Percentiles rank a stretch among this genome's conserved stretches.
Evolutionary conservation across 352 stramenopile species (phyloP).

Genomic region (Pythium brassicae): DNA sequence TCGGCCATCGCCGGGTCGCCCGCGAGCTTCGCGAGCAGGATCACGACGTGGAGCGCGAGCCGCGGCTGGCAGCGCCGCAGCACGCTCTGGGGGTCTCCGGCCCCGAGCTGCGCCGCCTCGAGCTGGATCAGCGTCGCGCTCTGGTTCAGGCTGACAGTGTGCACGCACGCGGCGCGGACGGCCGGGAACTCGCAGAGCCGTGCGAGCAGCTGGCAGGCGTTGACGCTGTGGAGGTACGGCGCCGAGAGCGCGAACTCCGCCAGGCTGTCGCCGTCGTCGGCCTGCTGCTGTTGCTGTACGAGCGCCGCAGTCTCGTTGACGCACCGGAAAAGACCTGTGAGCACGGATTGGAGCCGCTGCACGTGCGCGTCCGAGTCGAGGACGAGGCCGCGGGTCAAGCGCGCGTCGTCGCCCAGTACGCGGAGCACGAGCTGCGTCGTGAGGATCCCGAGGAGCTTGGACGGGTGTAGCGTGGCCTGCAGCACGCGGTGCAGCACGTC

Average conservation of each 20-base stretch:
- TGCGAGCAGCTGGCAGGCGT: slow-evolving; percentile 52
- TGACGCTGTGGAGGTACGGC: slow-evolving; percentile 64
- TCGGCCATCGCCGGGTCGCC: slow-evolving; percentile 47
- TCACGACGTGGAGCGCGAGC: slow-evolving; percentile 69
- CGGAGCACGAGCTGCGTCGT: slow-evolving; percentile 53
- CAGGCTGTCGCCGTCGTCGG: slow-evolving; percentile 16
- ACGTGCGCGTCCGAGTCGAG: slow-evolving; percentile 35
- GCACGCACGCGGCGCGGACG: slow-evolving; percentile 45
- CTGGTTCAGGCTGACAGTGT: slow-evolving; percentile 71
- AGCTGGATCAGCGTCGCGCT: slow-evolving; percentile 65
- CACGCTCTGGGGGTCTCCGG: slow-evolving; percentile 37
- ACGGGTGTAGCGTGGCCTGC: slow-evolving; percentile 65
- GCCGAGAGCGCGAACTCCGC: slow-evolving; percentile 47
- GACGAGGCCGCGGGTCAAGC: slow-evolving; percentile 33
- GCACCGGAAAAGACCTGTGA: slow-evolving; percentile 53
- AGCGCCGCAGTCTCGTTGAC: slow-evolving; percentile 38
- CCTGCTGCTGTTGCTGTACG: slow-evolving; percentile 29
- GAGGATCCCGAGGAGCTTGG: slow-evolving; percentile 49
- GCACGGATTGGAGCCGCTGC: slow-evolving; percentile 39
- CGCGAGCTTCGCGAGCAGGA: slow-evolving; percentile 49
- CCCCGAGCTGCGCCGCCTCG: slow-evolving; percentile 49
- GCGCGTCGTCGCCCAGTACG: slow-evolving; percentile 56
- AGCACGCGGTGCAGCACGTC: slow-evolving; percentile 66
- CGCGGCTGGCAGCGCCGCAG: slow-evolving; percentile 54
- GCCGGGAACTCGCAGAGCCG: slow-evolving; percentile 47